Base-by-base conservation (phyloP, 768 basidiomycete species). In the Pisolithus microcarpus region DNA sequence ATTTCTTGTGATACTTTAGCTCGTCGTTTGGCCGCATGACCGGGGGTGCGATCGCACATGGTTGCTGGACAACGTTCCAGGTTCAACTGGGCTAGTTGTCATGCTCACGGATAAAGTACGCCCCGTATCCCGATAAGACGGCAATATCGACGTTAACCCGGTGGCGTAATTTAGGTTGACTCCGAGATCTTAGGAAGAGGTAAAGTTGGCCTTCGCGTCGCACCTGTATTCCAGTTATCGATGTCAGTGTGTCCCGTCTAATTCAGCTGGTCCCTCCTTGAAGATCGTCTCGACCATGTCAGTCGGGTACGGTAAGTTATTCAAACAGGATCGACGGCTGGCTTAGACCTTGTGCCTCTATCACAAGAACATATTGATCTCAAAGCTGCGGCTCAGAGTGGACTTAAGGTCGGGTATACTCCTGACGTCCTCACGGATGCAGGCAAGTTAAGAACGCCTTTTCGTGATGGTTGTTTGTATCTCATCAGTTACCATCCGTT, bases 351-450 rank as follows among this genome's bases (percentile, higher is more conserved):
- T 7, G 13, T 51, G 11, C 34, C 43, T 19, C 46, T 15, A 8
- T 45, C 43, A 10, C n/a, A 57, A 94, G 95, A 99, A 49, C 96
- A 98, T 56, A 75, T 91, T 37, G 80, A 87, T 54, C 69, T 87
- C 1, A 64, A 71, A 19, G 80, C 78, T 28, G 66, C 85, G 7
- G 75, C 80, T 10, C 70, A 76, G 57, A 77, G 82, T 15, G 74
- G 76, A 1, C 76, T 98, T 52, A 77, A 75, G 43, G 65, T 97
- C 6, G 96, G 96, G 7, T 91, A 91, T 66, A 98, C 94, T 0
- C 96, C 95, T 0, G 91, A 94, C 50, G 87, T 97, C 5, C 76
- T 99, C 15, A 94, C 87, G 5, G 91, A 92, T 60, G 91, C 95
- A 56, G 91, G 91, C 82, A 60, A 48, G 68, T 56, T 23, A 16